Evolutionary conservation across 768 basidiomycete genomes (phyloP), one percentile per base, ranked within the genome.

Genomic region (Chalciporus sphaerocephalus): DNA sequence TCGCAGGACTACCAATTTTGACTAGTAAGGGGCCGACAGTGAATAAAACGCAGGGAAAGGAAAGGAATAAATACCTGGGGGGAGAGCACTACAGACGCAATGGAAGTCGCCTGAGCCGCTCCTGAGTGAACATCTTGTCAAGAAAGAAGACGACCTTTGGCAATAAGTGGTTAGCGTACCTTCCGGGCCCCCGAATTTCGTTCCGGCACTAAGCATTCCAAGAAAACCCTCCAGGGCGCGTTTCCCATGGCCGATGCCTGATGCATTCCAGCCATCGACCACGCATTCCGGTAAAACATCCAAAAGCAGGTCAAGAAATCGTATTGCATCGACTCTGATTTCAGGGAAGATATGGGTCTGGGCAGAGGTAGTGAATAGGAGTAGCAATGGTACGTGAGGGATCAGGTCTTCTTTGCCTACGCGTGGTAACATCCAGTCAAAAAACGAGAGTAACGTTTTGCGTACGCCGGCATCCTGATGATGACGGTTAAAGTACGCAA

Each of bases 331-430:
- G 30, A 97, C 76, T 13, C 92, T 79, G 48, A 97, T 92, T 64
- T 95, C 92, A 17, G 93, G 93, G 63, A 93, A 96, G 38, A 98
- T 95, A 56, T 94, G 88, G 0, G 91, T 93, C 62, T 94, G 86
- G 0, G 92, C 91, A 9, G 93, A 95, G 6, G 89, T 84, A 0
- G 83, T 81, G 61, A 93, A 95, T 13, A 98, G 78, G 18, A 97
- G 72, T 5, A 97, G 71, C 0, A 83, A 57, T 1, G 88, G 71
- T 0, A 85, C 73, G 58, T 96, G 90, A 5, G 94, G 92, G 1
- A 70, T 48, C 1, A 97, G 65, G 40, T 80, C 74, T 32, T 83
- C 74, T 27, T 65, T 62, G 4, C 84, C 72, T 36, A 90, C 66
- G 37, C 73, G 74, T 17, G 80, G 77, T 9, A 95, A 65, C 10